Percentiles rank a stretch among this genome's conserved stretches.
Conservation (phyloP, 208 protist genomes). For the Borovskyia barvae region DNA sequence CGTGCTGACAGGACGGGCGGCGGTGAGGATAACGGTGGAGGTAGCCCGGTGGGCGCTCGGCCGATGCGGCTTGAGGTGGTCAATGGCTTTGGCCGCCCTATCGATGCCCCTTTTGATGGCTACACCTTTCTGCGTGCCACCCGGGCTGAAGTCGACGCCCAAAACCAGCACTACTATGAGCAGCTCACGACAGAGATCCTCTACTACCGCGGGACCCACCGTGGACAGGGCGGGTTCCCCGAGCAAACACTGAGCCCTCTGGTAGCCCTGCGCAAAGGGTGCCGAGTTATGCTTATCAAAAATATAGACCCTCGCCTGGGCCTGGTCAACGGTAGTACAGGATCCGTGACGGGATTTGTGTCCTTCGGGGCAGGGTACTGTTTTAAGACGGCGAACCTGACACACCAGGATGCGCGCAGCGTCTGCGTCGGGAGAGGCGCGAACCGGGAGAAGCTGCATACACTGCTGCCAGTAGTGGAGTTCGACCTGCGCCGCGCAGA, state of each 20-base stretch:
- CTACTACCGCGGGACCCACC: slow-evolving; percentile 50
- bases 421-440: slow-evolving; percentile 30
- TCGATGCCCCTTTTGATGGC: slow-evolving; percentile 36
- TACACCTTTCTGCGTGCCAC: slow-evolving; percentile 73
- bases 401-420: slow-evolving; percentile 1
- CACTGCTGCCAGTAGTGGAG: slow-evolving; percentile 55
- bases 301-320: slow-evolving; percentile 61
- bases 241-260: slow-evolving; percentile 25
- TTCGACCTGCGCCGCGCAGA: slow-evolving; percentile 35
- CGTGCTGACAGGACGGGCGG: neutral
- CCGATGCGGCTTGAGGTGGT: slow-evolving; percentile 17
- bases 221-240: slow-evolving; percentile 40
- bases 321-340: slow-evolving; percentile 84
- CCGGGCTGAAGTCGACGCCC: slow-evolving; percentile 48
- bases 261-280: slow-evolving; percentile 66
- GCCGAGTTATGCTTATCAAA: slow-evolving; percentile 87
- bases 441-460: slow-evolving; percentile 21
- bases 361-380: slow-evolving; percentile 29
- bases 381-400: slow-evolving; percentile 36
- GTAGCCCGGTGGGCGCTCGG: no score
- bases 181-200: slow-evolving; percentile 49
- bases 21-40: neutral
- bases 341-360: slow-evolving; percentile 70
- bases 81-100: slow-evolving; percentile 17
- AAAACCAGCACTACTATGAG: slow-evolving; percentile 62